A percentile compares a stretch with the other conserved stretches of the same genome.
phyloP scores from a whole-genome alignment of 768 basidiomycete genomes.

The Boletus reticulatus region DNA sequence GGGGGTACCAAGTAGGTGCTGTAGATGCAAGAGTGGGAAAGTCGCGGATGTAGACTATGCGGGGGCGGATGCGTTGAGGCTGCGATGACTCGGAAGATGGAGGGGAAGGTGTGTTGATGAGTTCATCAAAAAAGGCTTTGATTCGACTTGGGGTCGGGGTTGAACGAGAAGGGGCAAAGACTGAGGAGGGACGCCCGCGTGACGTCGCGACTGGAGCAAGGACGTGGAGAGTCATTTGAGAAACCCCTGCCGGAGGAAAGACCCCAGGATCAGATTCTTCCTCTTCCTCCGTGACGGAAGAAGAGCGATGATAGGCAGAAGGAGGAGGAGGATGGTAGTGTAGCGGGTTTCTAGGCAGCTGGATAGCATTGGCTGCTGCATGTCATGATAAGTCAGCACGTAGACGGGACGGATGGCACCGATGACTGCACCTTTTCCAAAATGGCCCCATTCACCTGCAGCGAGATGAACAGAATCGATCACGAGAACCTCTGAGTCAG shows the following conservation, averaged over 20 bases:
- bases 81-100: constrained; percentile 26
- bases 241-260: constrained; percentile 31
- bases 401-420: background rate
- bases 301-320: constrained; percentile 25
- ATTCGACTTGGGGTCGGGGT: constrained; percentile 51
- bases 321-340: constrained; percentile 50
- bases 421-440: constrained; percentile 63
- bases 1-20: constrained; percentile 76
- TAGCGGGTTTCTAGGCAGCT: constrained; percentile 71
- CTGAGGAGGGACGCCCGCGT: constrained; percentile 34
- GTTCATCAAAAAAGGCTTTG: constrained; percentile 72
- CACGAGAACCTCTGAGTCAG: constrained; percentile 78
- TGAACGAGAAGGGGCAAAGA: constrained; percentile 39
- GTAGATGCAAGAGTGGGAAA: constrained; percentile 72
- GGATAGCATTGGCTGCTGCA: constrained; percentile 65
- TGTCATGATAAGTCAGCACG: constrained; percentile 6
- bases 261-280: constrained; percentile 50
- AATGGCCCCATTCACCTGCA: constrained; percentile 83
- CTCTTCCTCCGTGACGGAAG: constrained; percentile 38
- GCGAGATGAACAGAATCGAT: constrained; percentile 83
- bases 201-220: constrained; percentile 35
- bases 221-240: constrained; percentile 49
- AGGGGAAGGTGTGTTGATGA: constrained; percentile 60
- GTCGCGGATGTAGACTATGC: constrained; percentile 83
- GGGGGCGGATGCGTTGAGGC: constrained; percentile 42